Conservation (phyloP, 495 filamentous ascomycete species). For the Xylaria palmicola region DNA sequence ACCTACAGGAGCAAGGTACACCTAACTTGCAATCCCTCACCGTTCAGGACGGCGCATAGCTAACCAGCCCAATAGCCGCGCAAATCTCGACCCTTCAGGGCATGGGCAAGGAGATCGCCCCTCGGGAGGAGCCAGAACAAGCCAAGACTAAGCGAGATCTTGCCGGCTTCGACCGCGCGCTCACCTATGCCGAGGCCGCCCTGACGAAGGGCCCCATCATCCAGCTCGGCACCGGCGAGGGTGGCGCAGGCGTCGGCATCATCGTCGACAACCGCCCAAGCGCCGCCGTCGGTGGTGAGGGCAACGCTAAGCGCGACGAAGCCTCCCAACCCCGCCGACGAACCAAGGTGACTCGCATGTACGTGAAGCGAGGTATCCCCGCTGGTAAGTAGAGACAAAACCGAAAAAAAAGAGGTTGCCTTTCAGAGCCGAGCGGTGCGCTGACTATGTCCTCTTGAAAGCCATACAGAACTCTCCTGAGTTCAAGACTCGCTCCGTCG, state of each 20-base stretch:
- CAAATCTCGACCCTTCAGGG: slow-evolving; percentile 47
- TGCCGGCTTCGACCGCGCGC: slow-evolving; percentile 48
- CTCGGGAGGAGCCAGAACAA: slow-evolving; percentile 29
- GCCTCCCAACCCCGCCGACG: slow-evolving; percentile 32
- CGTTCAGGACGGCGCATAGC: not conserved
- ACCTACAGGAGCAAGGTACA: slow-evolving; percentile 36
- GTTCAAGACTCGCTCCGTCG: slow-evolving; percentile 27
- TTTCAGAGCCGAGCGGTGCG: not conserved
- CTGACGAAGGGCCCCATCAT: slow-evolving; percentile 46
- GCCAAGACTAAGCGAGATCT: slow-evolving; percentile 41
- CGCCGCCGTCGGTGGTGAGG: slow-evolving; percentile 19
- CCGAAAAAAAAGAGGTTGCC: too few relatives aligned
- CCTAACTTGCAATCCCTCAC: not conserved
- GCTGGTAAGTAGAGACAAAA: slow-evolving; percentile 35
- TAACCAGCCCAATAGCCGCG: slow-evolving; percentile 27
- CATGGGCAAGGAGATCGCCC: slow-evolving; percentile 51
- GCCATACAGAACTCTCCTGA: slow-evolving; percentile 36
- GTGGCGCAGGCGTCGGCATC: slow-evolving; percentile 50
- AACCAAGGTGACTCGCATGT: slow-evolving; percentile 52
- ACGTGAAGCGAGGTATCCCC: slow-evolving; percentile 45
- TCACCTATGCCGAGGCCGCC: slow-evolving; percentile 46
- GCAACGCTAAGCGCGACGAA: slow-evolving; percentile 32
- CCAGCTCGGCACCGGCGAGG: slow-evolving; percentile 47
- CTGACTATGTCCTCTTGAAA: slow-evolving; percentile 22
- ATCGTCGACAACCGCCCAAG: slow-evolving; percentile 41